Base-by-base conservation (phyloP, 371 early-diverging fungal species). In the Dichotomocladium elegans region DNA sequence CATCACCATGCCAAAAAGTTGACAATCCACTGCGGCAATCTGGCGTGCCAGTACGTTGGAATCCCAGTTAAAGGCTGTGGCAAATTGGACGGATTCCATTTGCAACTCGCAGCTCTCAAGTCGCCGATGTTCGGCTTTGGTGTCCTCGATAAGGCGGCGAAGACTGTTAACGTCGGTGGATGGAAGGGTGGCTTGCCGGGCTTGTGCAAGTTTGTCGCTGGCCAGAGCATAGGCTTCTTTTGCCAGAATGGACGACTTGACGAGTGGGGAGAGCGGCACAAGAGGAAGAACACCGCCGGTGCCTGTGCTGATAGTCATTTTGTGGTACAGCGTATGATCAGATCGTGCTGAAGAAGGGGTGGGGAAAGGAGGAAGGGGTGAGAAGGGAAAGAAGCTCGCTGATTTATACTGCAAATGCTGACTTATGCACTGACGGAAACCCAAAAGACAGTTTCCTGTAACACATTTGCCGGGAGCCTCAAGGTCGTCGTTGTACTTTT, bases 31-130 rank as follows among this genome's bases (percentile, higher is more conserved):
- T 29, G 74, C 68, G 12, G 85, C 79, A 21, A 86, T 67, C 45
- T 87, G 84, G 35, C 64, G 61, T 2, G 88, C 85, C 7, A 87
- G 58, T 2, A 61, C 53, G 31, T 84, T 79, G 0, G 73, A 64
- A 31, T 77, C 70, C 72, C 83, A 81, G 0, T 77, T 55, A 9
- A 64, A 55, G 9, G 81, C 46, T 2, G 70, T 67, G 0, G 60
- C 61, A 14, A 54, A 29, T 26, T 75, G 76, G 14, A 85, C 74
- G 0, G 69, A 61, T 45, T 82, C 72, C 17, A 81, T 77, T 30
- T 72, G 68, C 12, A 44, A 61, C 22, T 67, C 66, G 7, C 83
- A 58, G 6, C 68, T 57, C 37, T 84, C 82, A n/a, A 82, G 57
- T 25, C 72, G 80, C 34, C 69, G 60, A 14, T 61, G 62, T 28